Conservation (phyloP, 371 early-diverging fungal genomes). For the Saksenaea vasiformis region DNA sequence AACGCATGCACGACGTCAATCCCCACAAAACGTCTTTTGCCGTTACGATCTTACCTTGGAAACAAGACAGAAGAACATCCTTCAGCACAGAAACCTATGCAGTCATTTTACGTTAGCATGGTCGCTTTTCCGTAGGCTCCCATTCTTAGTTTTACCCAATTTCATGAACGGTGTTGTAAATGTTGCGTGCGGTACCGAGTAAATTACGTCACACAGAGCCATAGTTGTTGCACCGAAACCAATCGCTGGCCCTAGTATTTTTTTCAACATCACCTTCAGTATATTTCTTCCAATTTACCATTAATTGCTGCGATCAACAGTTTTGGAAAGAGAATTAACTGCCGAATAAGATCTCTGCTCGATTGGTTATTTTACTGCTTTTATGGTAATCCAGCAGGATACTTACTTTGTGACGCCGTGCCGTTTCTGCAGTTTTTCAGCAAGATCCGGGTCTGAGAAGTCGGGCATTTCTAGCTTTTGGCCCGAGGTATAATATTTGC, state of each 20-base stretch:
- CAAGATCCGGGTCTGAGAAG: constrained; percentile 31
- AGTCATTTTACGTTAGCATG: too few relatives aligned
- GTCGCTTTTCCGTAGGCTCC: neutral
- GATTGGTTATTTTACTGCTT: neutral
- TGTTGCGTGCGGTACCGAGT: constrained; percentile 62
- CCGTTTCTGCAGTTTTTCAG: constrained; percentile 27
- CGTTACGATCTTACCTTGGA: constrained; percentile 41
- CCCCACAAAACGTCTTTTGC: neutral
- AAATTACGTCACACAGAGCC: constrained; percentile 72
- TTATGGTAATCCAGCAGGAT: neutral
- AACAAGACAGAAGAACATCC: constrained; percentile 66
- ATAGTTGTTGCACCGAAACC: constrained; percentile 72
- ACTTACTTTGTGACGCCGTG: constrained; percentile 24
- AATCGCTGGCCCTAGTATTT: constrained; percentile 60
- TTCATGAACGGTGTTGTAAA: constrained; percentile 75
- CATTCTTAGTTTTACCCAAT: constrained; percentile 40
- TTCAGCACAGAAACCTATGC: constrained; percentile 67
- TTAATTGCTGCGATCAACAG: constrained; percentile 75
- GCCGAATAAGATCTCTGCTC: constrained; percentile 50
- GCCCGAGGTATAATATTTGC: constrained; percentile 70
- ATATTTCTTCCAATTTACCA: constrained; percentile 36
- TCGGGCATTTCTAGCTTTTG: constrained; percentile 55
- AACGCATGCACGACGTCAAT: constrained; percentile 2
- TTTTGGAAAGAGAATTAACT: constrained; percentile 70
- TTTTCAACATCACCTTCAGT: neutral